Base-by-base conservation (phyloP, 441 rosid genomes). In the Pelargonium australe region DNA sequence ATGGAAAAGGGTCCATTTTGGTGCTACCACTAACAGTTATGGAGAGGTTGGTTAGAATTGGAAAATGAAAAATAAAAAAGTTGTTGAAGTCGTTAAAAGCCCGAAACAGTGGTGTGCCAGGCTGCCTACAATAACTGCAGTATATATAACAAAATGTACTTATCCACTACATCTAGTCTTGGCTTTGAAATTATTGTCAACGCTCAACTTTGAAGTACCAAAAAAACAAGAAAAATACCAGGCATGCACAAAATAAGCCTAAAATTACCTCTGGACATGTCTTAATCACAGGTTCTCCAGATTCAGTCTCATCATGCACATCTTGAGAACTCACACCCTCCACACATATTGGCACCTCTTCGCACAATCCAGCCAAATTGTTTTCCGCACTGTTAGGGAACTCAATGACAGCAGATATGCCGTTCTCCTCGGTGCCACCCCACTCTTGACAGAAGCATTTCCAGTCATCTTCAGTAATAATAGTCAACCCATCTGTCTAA, bases 391-490 rank as follows among this genome's bases (percentile, higher is more conserved):
- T 67, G 72, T 78, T 75, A 71, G 74, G 75, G 20, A 72, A 74
- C 80, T 90, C 93, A 79, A 95, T 73, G 43, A 80, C 69, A 78
- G 93, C 96, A 66, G 87, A 87, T 78, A 95, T 80, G 69, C 97
- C 93, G 66, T 81, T 82, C 76, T 81, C 85, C 84, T 84, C 78
- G 44, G 75, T 67, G 73, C 96, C 89, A 53, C 90, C 91, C 99
- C 99, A 95, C 76, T 92, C 99, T 76, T 90, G 90, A 79, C 99
- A 95, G 82, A 95, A 95, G 80, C 80, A 78, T 78, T 80, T 86
- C 98, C 99, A 95, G 80, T 95, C 99, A 79, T 75, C 78, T 83
- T 88, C 92, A 68, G 96, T 79, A 76, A 95, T 82, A 64, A 95
- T 84, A 71, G 95, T 80, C 79, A 95, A 81, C 82, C 87, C 88